phyloP scores from a whole-genome alignment of 257 asterid genomes.

The Primulina tabacum region DNA sequence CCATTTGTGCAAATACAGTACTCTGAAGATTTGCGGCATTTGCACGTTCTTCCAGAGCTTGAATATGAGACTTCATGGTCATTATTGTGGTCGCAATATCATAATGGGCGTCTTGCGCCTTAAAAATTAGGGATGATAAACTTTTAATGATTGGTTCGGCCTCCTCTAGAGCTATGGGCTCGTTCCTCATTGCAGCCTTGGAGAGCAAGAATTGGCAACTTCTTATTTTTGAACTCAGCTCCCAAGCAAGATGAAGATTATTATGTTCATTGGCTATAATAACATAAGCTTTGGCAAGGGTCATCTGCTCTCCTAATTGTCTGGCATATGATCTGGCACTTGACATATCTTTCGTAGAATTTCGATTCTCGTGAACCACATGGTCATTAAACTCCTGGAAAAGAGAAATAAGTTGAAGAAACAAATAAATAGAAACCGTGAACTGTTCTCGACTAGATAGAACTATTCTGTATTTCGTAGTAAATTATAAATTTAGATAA shows the following conservation, averaged over 20 bases:
- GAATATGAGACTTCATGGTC: slow-evolving; percentile 47
- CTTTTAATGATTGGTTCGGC: slow-evolving; percentile 41
- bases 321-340: slow-evolving; percentile 42
- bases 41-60: slow-evolving; percentile 47
- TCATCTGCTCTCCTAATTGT: slow-evolving; percentile 48
- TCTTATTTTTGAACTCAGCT: slow-evolving; percentile 46
- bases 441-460: not conserved
- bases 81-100: slow-evolving; percentile 49
- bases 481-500: not conserved
- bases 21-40: slow-evolving; percentile 41
- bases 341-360: slow-evolving; percentile 40
- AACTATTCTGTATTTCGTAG: not conserved
- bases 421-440: not conserved
- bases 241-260: slow-evolving; percentile 52
- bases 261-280: slow-evolving; percentile 48
- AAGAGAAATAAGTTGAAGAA: not conserved
- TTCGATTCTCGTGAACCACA: not conserved
- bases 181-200: slow-evolving; percentile 41
- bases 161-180: slow-evolving; percentile 42
- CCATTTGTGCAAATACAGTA: slow-evolving; percentile 47
- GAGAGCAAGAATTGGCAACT: slow-evolving; percentile 45
- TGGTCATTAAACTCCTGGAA: not conserved
- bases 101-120: slow-evolving; percentile 47
- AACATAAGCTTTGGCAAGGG: slow-evolving; percentile 46
- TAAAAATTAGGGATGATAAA: slow-evolving; percentile 45